phyloP scores from a whole-genome alignment of 768 basidiomycete genomes.

The Gloeostereum incarnatum region DNA sequence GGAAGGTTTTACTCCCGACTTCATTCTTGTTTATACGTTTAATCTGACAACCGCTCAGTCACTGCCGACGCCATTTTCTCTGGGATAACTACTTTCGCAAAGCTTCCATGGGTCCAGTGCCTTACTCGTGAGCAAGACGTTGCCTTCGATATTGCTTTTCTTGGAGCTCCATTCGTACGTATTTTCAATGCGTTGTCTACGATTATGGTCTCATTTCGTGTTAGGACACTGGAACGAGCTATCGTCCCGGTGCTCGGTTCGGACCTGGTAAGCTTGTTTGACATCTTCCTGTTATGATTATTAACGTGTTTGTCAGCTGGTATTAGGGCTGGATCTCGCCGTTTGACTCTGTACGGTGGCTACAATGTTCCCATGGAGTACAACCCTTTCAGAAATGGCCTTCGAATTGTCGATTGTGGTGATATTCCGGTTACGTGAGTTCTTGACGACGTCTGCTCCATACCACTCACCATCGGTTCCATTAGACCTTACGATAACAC shows the following conservation, averaged over 20 bases:
- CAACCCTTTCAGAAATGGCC: conserved; percentile 63
- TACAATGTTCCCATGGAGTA: conserved; percentile 69
- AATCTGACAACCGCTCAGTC: conserved; percentile 25
- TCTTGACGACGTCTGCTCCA: conserved; percentile 1
- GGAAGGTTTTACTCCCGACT: conserved; percentile 32
- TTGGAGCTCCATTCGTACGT: conserved; percentile 71
- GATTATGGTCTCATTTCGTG: background rate
- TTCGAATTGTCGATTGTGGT: conserved; percentile 69
- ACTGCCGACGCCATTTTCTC: conserved; percentile 76
- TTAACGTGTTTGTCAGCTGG: conserved; percentile 30
- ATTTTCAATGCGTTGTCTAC: background rate
- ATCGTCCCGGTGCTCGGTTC: conserved; percentile 78
- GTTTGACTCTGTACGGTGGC: conserved; percentile 66
- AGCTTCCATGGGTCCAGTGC: conserved; percentile 77
- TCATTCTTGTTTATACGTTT: background rate
- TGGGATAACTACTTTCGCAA: conserved; percentile 81
- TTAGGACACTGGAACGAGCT: conserved; percentile 67
- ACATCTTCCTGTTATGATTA: background rate
- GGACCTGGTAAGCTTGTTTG: conserved; percentile 44
- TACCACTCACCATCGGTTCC: background rate
- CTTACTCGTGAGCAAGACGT: conserved; percentile 50
- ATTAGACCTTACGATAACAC: conserved; percentile 68
- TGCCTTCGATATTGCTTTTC: conserved; percentile 72
- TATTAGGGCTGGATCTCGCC: conserved; percentile 70
- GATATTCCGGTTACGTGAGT: conserved; percentile 63